Conservation (phyloP, 345 rosid species). For the Pistacia atlantica region DNA sequence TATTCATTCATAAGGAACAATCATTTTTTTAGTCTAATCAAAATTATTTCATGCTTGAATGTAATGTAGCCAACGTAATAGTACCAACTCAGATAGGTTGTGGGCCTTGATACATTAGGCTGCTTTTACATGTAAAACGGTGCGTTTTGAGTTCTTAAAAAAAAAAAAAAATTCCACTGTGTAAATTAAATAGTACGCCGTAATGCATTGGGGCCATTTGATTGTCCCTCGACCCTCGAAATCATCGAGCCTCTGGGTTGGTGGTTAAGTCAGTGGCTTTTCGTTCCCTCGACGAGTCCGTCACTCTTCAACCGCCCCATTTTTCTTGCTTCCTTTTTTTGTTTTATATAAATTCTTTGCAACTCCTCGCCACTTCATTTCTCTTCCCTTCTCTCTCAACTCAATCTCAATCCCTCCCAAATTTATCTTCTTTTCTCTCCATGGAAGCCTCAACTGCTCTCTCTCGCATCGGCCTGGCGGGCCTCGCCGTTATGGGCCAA, state of each 20-base stretch:
- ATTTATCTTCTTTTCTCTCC: conserved; percentile 1
- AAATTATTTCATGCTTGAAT: too few relatives aligned
- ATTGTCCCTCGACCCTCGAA: conserved; percentile 23
- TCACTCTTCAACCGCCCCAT: conserved; percentile 10
- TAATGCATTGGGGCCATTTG: too few relatives aligned
- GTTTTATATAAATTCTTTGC: background rate
- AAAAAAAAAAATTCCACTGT: too few relatives aligned
- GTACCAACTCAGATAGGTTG: too few relatives aligned
- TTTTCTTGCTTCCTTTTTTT: background rate
- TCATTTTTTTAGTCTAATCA: too few relatives aligned
- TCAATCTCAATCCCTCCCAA: too few relatives aligned
- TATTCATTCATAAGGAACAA: too few relatives aligned
- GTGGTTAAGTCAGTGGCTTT: conserved; percentile 40
- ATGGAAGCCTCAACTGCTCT: conserved; percentile 69
- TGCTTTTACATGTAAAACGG: too few relatives aligned
- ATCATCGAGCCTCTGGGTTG: conserved; percentile 37
- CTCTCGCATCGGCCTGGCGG: conserved; percentile 87
- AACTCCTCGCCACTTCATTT: background rate
- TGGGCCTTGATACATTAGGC: too few relatives aligned
- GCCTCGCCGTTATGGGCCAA: conserved; percentile 99
- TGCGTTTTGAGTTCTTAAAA: background rate
- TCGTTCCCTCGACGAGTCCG: conserved; percentile 82
- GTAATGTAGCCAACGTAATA: too few relatives aligned
- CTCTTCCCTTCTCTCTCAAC: conserved; percentile 1
- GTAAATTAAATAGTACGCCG: too few relatives aligned